Evolutionary conservation across 768 basidiomycete genomes (phyloP).

Genomic region (Suillus luteus): DNA sequence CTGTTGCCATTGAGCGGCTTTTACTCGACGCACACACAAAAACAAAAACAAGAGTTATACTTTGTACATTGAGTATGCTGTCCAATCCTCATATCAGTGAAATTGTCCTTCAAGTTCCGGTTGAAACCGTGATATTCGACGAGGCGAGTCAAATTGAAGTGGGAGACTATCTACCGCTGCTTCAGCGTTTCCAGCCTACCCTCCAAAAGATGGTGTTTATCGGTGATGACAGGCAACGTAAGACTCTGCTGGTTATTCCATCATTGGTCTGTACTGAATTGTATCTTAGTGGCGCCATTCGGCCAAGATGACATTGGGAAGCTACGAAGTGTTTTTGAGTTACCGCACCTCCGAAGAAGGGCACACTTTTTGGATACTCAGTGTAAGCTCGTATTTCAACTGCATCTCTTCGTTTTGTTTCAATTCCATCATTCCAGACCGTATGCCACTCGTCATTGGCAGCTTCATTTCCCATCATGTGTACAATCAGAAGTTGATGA

Average conservation of each 20-base stretch:
- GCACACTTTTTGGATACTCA: conserved; percentile 67
- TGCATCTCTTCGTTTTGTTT: conserved; percentile 2
- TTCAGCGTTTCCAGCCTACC: conserved; percentile 27
- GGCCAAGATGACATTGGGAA: conserved; percentile 67
- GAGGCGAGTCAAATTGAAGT: conserved; percentile 51
- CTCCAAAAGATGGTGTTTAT: conserved; percentile 41
- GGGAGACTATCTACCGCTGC: conserved; percentile 40
- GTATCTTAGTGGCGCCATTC: conserved; percentile 66
- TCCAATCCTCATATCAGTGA: conserved; percentile 27
- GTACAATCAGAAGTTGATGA: conserved; percentile 60
- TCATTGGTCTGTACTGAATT: conserved; percentile 7
- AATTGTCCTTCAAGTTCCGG: conserved; percentile 32
- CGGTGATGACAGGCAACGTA: conserved; percentile 43
- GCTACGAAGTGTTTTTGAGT: conserved; percentile 78
- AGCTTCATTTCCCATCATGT: conserved; percentile 65
- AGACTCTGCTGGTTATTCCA: conserved; percentile 19
- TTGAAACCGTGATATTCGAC: conserved; percentile 44
- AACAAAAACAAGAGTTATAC: conserved; percentile 34
- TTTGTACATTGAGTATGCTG: conserved; percentile 53
- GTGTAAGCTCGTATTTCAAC: conserved; percentile 47
- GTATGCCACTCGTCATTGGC: conserved; percentile 80
- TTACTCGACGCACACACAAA: conserved; percentile 24
- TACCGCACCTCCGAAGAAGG: conserved; percentile 52
- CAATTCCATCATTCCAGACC: conserved; percentile 47
- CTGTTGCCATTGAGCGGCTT: conserved; percentile 20